Conservation (phyloP, 331 rosid species). For the Quercus phellos region DNA sequence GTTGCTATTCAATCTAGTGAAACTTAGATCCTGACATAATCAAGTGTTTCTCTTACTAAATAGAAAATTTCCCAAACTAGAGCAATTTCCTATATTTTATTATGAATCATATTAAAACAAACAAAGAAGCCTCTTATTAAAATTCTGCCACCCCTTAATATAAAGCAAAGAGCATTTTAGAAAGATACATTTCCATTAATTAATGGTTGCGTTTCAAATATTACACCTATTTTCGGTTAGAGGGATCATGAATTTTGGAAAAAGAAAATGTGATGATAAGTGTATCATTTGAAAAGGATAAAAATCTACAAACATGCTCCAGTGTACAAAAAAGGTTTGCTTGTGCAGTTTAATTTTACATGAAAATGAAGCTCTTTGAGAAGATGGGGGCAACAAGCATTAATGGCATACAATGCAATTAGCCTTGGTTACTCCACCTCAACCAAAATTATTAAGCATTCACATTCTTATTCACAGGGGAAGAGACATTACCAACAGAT, state of each 20-base stretch:
- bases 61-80: no score
- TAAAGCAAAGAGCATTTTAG: no score
- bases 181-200: no score
- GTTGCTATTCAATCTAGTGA: not conserved
- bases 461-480: constrained; percentile 34
- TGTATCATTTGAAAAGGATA: not conserved
- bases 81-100: no score
- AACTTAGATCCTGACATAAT: not conserved
- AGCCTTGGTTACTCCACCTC: constrained; percentile 8
- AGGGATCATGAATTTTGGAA: not conserved
- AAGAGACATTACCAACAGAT: constrained; percentile 37
- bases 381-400: not conserved
- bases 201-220: no score
- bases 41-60: not conserved
- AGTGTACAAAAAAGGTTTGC: not conserved
- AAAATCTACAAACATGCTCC: constrained; percentile 16
- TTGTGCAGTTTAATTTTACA: not conserved
- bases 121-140: no score
- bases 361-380: not conserved
- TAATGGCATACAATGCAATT: constrained; percentile 19
- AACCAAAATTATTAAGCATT: constrained; percentile 30
- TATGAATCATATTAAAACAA: no score
- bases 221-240: no score
- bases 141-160: no score
- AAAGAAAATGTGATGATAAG: not conserved